Base-by-base conservation (phyloP, 345 rosid species). In the Xanthoceras sorbifolium region DNA sequence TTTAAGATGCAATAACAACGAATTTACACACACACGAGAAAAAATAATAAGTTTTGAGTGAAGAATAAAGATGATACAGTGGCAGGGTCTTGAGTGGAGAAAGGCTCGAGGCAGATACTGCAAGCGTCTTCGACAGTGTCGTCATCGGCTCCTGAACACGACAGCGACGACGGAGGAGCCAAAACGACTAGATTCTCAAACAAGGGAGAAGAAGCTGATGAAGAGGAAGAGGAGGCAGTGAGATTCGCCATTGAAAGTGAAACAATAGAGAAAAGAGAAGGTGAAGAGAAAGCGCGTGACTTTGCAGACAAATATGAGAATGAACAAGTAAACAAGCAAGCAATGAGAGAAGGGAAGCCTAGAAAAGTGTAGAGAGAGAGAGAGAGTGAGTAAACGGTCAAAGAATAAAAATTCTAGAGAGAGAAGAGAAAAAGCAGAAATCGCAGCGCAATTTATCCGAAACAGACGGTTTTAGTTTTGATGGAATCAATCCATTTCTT, bases 71-170 rank as follows among this genome's bases (percentile, higher is more conserved):
- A 55, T 29, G 67, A 26, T 76, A 92, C 98, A 78, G 96, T 84
- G 77, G 86, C 78, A 71, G 98, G 98, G 42, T 92, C 86, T 14
- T 87, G 89, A 36, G 79, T 22, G 68, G 89, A 78, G 88, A 92
- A 94, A 77, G 91, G 79, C 73, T 94, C 97, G 77, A 94, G 91
- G 76, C 98, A 94, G 86, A 94, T 91, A 84, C 98, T 92, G 79
- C 98, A 94, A 25, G 85, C 85, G 78, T 94, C 97, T 22, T 90
- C 97, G 78, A 81, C 69, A 55, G 79, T 75, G 59, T 87, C 93
- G 73, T 84, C 92, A 50, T 74, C 57, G 7, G 64, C 20, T 23
- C 46, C 83, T 9, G 79, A 68, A 10, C 80, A 71, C 60, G 75
- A 42, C 2, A 76, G 76, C 14, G 83, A 76, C 6, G 87, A 42